Percentiles rank a stretch among this genome's conserved stretches.
These are phyloP conservation scores for Warburgia ugandensis DNA, from an alignment of 164 flowering plant genomes.

Conservation along the genomic window DNA sequence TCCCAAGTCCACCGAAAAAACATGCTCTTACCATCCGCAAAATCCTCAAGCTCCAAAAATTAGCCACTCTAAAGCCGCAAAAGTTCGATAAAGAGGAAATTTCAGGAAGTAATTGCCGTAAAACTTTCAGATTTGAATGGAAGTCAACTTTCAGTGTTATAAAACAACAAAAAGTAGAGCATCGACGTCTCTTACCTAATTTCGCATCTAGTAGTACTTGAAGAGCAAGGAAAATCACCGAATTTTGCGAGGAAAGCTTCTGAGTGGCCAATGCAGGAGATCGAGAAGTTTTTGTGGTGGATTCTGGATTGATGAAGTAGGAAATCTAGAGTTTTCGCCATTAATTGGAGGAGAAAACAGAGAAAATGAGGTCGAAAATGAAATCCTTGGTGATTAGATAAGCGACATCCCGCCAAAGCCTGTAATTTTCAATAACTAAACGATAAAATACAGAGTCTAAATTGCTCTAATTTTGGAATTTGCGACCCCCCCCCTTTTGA, in stretches of 20 bases:
- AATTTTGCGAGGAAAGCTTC: constrained; percentile 9
- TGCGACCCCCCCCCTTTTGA: background rate
- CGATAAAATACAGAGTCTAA: background rate
- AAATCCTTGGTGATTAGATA: constrained; percentile 9
- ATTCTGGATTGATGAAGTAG: background rate
- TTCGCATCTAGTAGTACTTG: constrained; percentile 15
- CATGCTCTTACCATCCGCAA: too few species aligned
- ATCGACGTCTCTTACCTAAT: constrained; percentile 19
- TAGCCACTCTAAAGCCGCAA: constrained; percentile 5
- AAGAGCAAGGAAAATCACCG: constrained; percentile 11
- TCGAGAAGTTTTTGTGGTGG: constrained; percentile 5
- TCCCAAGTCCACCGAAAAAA: background rate
- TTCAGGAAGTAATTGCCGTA: background rate
- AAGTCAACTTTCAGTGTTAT: background rate
- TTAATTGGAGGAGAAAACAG: background rate
- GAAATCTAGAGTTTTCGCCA: constrained; percentile 13
- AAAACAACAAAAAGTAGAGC: background rate
- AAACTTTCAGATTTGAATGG: background rate
- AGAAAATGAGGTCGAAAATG: constrained; percentile 1
- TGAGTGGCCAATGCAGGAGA: constrained; percentile 2
- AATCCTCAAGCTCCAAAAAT: background rate
- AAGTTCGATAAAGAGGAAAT: background rate
- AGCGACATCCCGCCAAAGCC: constrained; percentile 25
- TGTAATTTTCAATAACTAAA: constrained; percentile 15
- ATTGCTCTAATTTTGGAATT: too few species aligned